Evolutionary conservation across 345 rosid species (phyloP).

Genomic region (Microthlaspi erraticum): DNA sequence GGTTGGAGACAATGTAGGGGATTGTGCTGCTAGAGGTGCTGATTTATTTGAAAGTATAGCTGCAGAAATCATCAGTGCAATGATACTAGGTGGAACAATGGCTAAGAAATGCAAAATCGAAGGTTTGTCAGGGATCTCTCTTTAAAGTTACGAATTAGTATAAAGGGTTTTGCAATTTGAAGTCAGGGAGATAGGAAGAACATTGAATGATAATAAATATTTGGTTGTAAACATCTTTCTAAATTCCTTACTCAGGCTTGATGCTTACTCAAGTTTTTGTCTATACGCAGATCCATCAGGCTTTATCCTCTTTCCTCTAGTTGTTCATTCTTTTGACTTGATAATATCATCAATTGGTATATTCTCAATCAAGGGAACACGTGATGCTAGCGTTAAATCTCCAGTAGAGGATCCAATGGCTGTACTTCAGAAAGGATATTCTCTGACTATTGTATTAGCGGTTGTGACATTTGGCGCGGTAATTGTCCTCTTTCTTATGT

Average conservation of each 20-base stretch:
- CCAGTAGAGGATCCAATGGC: conserved; percentile 95
- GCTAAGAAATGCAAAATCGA: conserved; percentile 90
- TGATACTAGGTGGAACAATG: conserved; percentile 99
- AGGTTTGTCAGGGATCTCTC: conserved; percentile 55
- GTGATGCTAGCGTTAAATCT: conserved; percentile 74
- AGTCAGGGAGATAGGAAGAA: background rate
- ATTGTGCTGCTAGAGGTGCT: conserved; percentile 99
- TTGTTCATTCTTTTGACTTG: conserved; percentile 97
- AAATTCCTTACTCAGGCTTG: too few relatives aligned
- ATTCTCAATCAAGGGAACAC: conserved; percentile 83
- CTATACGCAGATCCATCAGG: conserved; percentile 92
- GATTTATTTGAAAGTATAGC: conserved; percentile 99
- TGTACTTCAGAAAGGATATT: conserved; percentile 97
- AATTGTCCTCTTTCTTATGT: conserved; percentile 23
- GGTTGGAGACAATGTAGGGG: conserved; percentile 99
- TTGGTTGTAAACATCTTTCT: too few relatives aligned
- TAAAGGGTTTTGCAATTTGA: conserved; percentile 12
- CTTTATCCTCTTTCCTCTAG: conserved; percentile 96
- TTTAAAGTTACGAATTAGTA: conserved; percentile 12
- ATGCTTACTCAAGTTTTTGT: conserved; percentile 9
- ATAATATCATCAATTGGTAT: conserved; percentile 90
- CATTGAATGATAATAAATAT: conserved; percentile 2
- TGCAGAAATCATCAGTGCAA: conserved; percentile 98
- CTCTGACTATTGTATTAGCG: conserved; percentile 81
- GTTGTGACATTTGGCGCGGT: conserved; percentile 89